Percentiles rank a stretch among this genome's conserved stretches.
phyloP scores from a whole-genome alignment of 2,329 filamentous ascomycete genomes.

The Fusarium newnesense region DNA sequence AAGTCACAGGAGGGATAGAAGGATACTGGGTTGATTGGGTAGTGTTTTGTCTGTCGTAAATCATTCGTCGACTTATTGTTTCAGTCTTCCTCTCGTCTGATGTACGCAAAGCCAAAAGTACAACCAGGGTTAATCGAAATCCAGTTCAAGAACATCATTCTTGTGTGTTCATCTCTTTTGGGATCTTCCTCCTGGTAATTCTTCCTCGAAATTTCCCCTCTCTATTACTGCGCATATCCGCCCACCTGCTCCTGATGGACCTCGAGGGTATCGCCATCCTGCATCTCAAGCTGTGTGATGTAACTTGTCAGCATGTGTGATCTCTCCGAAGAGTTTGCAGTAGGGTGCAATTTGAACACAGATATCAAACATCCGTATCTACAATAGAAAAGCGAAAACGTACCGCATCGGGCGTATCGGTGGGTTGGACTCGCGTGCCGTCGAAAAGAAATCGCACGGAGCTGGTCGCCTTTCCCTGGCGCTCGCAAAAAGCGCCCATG shows the following conservation, averaged over 20 bases:
- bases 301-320: conserved; percentile 15
- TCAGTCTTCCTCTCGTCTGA: conserved; percentile 31
- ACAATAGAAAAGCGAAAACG: conserved; percentile 52
- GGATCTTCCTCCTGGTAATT: neutral
- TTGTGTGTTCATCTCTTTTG: conserved; percentile 12
- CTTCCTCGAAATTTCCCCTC: neutral
- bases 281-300: conserved; percentile 84
- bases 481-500: conserved; percentile 97
- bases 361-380: neutral
- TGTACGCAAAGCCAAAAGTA: conserved; percentile 38
- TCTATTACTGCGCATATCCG: conserved; percentile 56
- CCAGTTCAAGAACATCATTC: conserved; percentile 24
- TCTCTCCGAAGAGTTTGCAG: neutral
- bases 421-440: conserved; percentile 88
- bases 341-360: neutral
- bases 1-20: neutral
- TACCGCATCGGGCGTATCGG: conserved; percentile 92
- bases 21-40: conserved; percentile 19
- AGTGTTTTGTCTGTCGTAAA: conserved; percentile 49
- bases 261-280: conserved; percentile 93
- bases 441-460: conserved; percentile 97
- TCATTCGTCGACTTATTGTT: conserved; percentile 36
- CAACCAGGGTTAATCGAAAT: conserved; percentile 21
- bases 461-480: conserved; percentile 85
- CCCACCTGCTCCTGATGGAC: conserved; percentile 99